Evolutionary conservation across 768 basidiomycete genomes (phyloP), one percentile per base, ranked within the genome.

Genomic region (Dacryopinax primogenitus): DNA sequence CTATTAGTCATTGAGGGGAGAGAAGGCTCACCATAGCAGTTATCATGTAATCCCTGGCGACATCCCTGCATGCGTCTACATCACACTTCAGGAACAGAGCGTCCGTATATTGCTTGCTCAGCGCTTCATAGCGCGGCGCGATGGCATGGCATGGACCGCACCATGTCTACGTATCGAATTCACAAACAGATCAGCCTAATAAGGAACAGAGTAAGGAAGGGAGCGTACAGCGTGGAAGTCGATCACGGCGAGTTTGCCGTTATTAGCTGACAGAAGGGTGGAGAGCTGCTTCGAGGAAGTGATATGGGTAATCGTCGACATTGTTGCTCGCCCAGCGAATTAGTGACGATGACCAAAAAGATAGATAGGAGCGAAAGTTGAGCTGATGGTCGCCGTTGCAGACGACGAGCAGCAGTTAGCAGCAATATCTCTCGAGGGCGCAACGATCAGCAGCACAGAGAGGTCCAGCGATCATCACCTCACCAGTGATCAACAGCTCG

Each of bases 61-160:
- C 85, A 44, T 90, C 90, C 68, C 69, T 74, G 21, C 84, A 84
- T 62, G 80, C 81, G 69, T 91, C 89, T 18, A 90, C 84, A 68
- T 70, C 66, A 65, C 66, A 64, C 63, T 92, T 92, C 71, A 92
- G 72, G 76, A 93, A 93, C 74, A 88, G 88, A 66, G 86, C 89
- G 62, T 80, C 78, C 26, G 76, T 77, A 72, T 87, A 85, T 69
- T 88, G 77, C 70, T 84, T 86, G 4, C 88, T 80, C 1, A 92
- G 76, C 0, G 81, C 76, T 69, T 90, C 88, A 67, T 81, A 92
- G 0, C 79, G 75, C 1, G 91, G 90, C 1, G 89, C 90, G 68
- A 92, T 92, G 41, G 80, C 79, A 74, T 89, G 88, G 72, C 90
- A 92, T 35, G 90, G 90, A 1, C 87, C 85, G 79, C 90, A 92